Evolutionary conservation across 2,329 filamentous ascomycete species (phyloP).

Genomic region (Penicillium hordei): DNA sequence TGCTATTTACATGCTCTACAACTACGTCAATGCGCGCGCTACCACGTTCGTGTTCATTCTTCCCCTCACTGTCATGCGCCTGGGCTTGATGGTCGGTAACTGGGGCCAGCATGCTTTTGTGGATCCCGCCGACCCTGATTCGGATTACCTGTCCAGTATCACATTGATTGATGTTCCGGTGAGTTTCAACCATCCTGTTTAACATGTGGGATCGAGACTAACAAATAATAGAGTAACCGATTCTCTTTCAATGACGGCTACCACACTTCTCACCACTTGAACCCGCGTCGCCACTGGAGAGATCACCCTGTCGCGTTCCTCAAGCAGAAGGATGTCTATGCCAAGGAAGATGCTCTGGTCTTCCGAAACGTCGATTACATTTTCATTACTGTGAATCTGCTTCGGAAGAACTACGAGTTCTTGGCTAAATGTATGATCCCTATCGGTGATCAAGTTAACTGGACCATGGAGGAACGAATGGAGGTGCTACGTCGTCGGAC

Average conservation of each 20-base stretch:
- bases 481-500: slow-evolving; percentile 66
- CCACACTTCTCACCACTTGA: slow-evolving; percentile 78
- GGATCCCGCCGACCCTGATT: slow-evolving; percentile 70
- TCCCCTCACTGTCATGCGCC: slow-evolving; percentile 64
- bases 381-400: slow-evolving; percentile 67
- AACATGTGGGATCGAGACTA: background rate
- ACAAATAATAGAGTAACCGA: slow-evolving; percentile 64
- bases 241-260: slow-evolving; percentile 53
- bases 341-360: slow-evolving; percentile 66
- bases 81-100: slow-evolving; percentile 78
- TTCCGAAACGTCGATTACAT: slow-evolving; percentile 82
- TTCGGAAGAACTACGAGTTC: slow-evolving; percentile 69
- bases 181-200: slow-evolving; percentile 36
- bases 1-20: slow-evolving; percentile 54
- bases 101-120: slow-evolving; percentile 84
- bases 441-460: slow-evolving; percentile 67
- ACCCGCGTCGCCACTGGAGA: slow-evolving; percentile 76
- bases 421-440: slow-evolving; percentile 71
- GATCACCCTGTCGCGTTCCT: slow-evolving; percentile 75
- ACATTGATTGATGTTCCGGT: slow-evolving; percentile 76
- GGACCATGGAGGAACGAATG: slow-evolving; percentile 64
- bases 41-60: slow-evolving; percentile 66
- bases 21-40: slow-evolving; percentile 53
- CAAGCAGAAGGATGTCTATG: slow-evolving; percentile 66
- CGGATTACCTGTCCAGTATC: slow-evolving; percentile 75